These are phyloP conservation scores for Spongispora temasekensis DNA, from an alignment of 1,284 basidiomycete genomes.

Conservation along the genomic window DNA sequence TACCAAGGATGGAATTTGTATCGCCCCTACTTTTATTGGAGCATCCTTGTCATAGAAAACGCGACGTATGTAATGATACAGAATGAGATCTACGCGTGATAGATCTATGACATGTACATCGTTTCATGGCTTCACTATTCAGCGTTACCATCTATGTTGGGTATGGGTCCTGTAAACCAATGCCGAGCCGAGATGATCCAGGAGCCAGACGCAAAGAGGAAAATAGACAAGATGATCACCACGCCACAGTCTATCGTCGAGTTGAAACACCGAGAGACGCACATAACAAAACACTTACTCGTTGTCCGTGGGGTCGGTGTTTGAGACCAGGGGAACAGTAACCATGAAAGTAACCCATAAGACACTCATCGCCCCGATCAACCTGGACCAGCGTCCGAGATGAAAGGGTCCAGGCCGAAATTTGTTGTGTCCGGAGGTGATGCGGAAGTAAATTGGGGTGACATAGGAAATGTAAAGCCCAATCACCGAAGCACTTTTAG, in stretches of 20 bases:
- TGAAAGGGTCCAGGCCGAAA: conserved; percentile 57
- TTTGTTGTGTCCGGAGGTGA: conserved; percentile 59
- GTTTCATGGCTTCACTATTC: background rate
- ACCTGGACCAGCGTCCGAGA: conserved; percentile 57
- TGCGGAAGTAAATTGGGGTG: conserved; percentile 63
- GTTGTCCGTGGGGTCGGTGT: conserved; percentile 45
- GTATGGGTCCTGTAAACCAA: conserved; percentile 65
- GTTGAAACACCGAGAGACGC: background rate
- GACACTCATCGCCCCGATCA: conserved; percentile 55
- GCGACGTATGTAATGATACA: conserved; percentile 5
- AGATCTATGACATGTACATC: too few relatives aligned
- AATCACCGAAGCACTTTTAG: conserved; percentile 60
- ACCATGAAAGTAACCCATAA: conserved; percentile 63
- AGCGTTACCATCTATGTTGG: conserved; percentile 12
- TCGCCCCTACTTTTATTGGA: conserved; percentile 80
- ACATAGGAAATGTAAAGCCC: conserved; percentile 48
- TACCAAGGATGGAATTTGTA: conserved; percentile 81
- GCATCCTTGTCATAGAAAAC: conserved; percentile 79
- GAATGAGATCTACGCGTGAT: too few relatives aligned
- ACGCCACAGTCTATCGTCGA: conserved; percentile 56
- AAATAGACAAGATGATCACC: conserved; percentile 59
- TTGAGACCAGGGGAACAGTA: conserved; percentile 55
- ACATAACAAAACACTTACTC: conserved; percentile 40
- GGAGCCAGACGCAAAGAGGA: conserved; percentile 58
- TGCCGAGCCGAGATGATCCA: conserved; percentile 66